Base-by-base conservation (phyloP, 805 yeast genomes). In the Lachancea nothofagi region DNA sequence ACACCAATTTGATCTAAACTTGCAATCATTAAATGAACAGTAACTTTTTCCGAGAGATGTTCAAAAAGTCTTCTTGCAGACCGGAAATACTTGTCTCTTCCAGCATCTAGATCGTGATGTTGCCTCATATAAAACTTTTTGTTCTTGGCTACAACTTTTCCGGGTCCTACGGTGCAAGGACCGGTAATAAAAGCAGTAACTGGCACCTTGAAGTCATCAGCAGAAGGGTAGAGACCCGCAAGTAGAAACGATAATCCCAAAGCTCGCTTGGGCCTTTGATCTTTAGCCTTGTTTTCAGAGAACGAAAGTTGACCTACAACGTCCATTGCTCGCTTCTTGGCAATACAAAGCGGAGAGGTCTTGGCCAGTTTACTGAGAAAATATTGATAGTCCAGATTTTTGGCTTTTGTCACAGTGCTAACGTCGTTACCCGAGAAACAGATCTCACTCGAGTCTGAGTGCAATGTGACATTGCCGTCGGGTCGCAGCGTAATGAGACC, bases 141-240 rank as follows among this genome's bases (percentile, higher is more conserved):
- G 23, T 45, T 44, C 19, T 44, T 38, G 5, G 53, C 45, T 4
- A 48, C 23, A 2, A 53, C 47, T 36, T 50, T 53, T 2, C 55
- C 57, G 3, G 51, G 45, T 5, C 53, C 54, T 13, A 35, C 41
- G n/a, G 57, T 53, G 33, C 55, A 48, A 10, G 57, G 53, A 1
- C 57, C 57, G 2, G 27, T 32, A 10, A 53, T 18, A 31, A 53
- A 51, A 5, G 46, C 36, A 3, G 49, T 21, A 6, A 47, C 43
- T 9, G 32, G 31, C n/a, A 22, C 24, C 10, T 13, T 27, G 20
- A 9, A 2, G 8, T 15, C 38, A 4, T 10, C 18, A 12, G 12
- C n/a, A 2, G 15, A 23, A 4, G 25, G 17, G 7, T 35, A 32
- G n/a, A 45, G n/a, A 12, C 42, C 20, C 5, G 51, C 47, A 6